These are phyloP conservation scores for Linaria vulgaris DNA, from an alignment of 257 asterid species.

Conservation along the genomic window DNA sequence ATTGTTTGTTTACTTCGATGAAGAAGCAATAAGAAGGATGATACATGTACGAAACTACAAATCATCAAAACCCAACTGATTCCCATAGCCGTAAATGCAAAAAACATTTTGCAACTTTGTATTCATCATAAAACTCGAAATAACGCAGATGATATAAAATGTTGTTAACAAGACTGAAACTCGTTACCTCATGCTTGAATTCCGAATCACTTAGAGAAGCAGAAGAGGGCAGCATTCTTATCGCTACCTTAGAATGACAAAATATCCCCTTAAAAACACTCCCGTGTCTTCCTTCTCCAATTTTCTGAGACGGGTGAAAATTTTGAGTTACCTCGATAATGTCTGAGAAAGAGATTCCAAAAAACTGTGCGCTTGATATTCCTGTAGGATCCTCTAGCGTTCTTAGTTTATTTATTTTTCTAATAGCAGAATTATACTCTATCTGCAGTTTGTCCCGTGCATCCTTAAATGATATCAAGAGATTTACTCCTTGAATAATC, in stretches of 20 bases:
- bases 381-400: constrained; percentile 42
- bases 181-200: constrained; percentile 68
- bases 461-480: constrained; percentile 65
- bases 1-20: constrained; percentile 7
- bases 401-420: constrained; percentile 46
- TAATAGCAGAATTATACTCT: constrained; percentile 58
- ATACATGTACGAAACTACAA: not conserved
- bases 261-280: constrained; percentile 76
- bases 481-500: constrained; percentile 84
- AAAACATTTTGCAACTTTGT: not conserved
- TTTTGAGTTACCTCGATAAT: constrained; percentile 74
- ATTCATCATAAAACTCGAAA: not conserved
- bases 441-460: constrained; percentile 66
- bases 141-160: constrained; percentile 12
- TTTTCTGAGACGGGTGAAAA: constrained; percentile 69
- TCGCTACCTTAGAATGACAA: constrained; percentile 64
- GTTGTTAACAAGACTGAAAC: not conserved
- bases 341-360: constrained; percentile 62
- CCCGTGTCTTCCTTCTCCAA: constrained; percentile 81
- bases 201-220: constrained; percentile 75
- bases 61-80: too few species aligned
- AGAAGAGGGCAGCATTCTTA: constrained; percentile 74
- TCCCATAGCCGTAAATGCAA: not conserved
- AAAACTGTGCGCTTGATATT: constrained; percentile 40
- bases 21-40: constrained; percentile 9